A percentile compares a stretch with the other conserved stretches of the same genome.
phyloP scores from a whole-genome alignment of 495 filamentous ascomycete genomes.

The Beverwykella pulmonaria region DNA sequence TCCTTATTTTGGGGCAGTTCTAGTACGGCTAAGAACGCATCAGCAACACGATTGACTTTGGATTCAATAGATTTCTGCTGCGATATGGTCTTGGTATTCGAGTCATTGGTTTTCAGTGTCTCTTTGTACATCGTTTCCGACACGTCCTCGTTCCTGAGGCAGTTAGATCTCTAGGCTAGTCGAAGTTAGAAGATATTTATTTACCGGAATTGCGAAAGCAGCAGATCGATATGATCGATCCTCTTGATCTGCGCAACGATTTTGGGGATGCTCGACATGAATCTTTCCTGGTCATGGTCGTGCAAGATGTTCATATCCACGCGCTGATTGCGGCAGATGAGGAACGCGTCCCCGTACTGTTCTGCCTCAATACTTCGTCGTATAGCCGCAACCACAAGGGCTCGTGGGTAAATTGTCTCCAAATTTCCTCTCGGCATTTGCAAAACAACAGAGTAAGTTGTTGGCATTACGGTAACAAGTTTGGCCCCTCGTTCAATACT shows the following conservation, averaged over 20 bases:
- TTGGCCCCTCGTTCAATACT: slow-evolving; percentile 87
- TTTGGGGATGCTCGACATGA: slow-evolving; percentile 70
- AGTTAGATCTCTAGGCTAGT: slow-evolving; percentile 7
- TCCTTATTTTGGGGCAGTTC: slow-evolving; percentile 55
- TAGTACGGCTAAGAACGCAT: slow-evolving; percentile 75
- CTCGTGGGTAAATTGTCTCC: slow-evolving; percentile 91
- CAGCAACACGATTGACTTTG: slow-evolving; percentile 86
- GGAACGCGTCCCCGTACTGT: slow-evolving; percentile 81
- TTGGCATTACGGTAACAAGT: slow-evolving; percentile 87
- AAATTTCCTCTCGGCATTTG: slow-evolving; percentile 96
- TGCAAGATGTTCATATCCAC: slow-evolving; percentile 99
- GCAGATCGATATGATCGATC: slow-evolving; percentile 83
- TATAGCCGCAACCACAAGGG: slow-evolving; percentile 87
- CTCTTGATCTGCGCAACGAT: slow-evolving; percentile 89
- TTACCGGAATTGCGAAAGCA: slow-evolving; percentile 85
- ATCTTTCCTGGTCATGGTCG: slow-evolving; percentile 82
- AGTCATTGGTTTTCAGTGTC: slow-evolving; percentile 52
- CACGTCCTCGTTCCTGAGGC: slow-evolving; percentile 82
- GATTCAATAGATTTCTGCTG: slow-evolving; percentile 40
- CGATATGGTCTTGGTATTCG: not conserved
- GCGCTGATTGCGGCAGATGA: slow-evolving; percentile 84
- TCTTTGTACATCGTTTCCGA: slow-evolving; percentile 92
- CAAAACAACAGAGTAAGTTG: slow-evolving; percentile 75
- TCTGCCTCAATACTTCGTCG: slow-evolving; percentile 74
- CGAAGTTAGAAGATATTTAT: slow-evolving; percentile 31